Conservation (phyloP, 202 grass and related monocot species). For the Zoysia matrella region DNA sequence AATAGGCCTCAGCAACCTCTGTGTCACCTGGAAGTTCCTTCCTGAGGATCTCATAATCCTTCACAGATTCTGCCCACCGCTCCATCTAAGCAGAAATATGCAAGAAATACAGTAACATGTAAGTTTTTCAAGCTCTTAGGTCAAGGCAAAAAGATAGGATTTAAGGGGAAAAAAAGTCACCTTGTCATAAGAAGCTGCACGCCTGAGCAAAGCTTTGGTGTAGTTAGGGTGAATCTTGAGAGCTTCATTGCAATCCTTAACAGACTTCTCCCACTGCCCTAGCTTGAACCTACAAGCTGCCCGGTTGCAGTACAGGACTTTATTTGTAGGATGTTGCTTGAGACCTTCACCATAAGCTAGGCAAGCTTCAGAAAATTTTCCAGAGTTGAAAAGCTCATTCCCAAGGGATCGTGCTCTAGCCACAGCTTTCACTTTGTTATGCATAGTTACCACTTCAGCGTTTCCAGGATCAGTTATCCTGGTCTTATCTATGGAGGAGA, state of each 20-base stretch:
- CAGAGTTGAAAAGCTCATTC: slow-evolving; percentile 82
- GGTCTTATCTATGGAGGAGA: slow-evolving; percentile 26
- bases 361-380: slow-evolving; percentile 66
- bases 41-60: slow-evolving; percentile 85
- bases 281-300: slow-evolving; percentile 83
- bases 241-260: slow-evolving; percentile 1
- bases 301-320: slow-evolving; percentile 83
- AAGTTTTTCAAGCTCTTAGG: background rate
- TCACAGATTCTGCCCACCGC: slow-evolving; percentile 42
- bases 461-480: slow-evolving; percentile 64
- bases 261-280: slow-evolving; percentile 46
- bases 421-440: slow-evolving; percentile 65
- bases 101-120: background rate
- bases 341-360: slow-evolving; percentile 80
- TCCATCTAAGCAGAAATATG: background rate
- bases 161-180: background rate
- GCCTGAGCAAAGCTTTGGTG: background rate
- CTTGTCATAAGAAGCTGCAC: background rate
- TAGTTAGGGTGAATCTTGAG: slow-evolving; percentile 4
- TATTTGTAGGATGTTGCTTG: slow-evolving; percentile 62
- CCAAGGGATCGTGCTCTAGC: slow-evolving; percentile 62
- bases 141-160: background rate
- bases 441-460: slow-evolving; percentile 53
- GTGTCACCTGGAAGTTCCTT: slow-evolving; percentile 20
- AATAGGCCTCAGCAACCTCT: slow-evolving; percentile 84